Evolutionary conservation across 768 basidiomycete species (phyloP).

Genomic region (Candolleomyces aberdarensis): DNA sequence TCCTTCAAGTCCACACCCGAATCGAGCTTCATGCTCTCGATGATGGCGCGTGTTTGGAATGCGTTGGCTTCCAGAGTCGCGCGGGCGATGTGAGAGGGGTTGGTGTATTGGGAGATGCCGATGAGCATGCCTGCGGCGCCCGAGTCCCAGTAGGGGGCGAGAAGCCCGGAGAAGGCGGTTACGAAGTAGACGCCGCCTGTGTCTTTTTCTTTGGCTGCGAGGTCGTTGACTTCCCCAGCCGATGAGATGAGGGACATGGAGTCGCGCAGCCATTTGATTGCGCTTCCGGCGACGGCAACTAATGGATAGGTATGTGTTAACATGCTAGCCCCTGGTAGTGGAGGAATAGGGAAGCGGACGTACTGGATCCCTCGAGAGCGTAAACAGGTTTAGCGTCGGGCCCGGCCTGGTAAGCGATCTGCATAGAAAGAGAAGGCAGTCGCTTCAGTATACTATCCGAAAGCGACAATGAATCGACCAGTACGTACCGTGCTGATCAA

Average conservation of each 20-base stretch:
- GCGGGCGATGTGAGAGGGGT: slow-evolving; percentile 87
- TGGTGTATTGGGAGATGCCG: slow-evolving; percentile 84
- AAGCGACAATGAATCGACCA: too few relatives aligned
- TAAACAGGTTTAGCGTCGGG: slow-evolving; percentile 77
- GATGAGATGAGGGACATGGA: slow-evolving; percentile 79
- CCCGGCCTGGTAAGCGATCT: slow-evolving; percentile 92
- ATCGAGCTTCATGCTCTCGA: slow-evolving; percentile 94
- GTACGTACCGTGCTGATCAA: slow-evolving; percentile 77
- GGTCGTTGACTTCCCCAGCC: slow-evolving; percentile 79
- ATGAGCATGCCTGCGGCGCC: slow-evolving; percentile 85
- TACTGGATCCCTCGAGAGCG: slow-evolving; percentile 92
- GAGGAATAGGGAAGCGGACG: slow-evolving; percentile 25
- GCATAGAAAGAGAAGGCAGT: slow-evolving; percentile 2
- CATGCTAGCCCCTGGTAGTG: neutral
- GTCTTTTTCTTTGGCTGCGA: slow-evolving; percentile 72
- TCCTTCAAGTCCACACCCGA: slow-evolving; percentile 75
- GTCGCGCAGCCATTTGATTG: slow-evolving; percentile 96
- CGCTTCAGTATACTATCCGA: too few relatives aligned
- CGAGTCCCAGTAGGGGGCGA: slow-evolving; percentile 98
- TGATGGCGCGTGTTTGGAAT: slow-evolving; percentile 92
- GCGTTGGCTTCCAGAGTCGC: slow-evolving; percentile 96
- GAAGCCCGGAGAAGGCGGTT: slow-evolving; percentile 91
- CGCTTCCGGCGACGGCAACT: slow-evolving; percentile 95
- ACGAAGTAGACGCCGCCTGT: slow-evolving; percentile 95
- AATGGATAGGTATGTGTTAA: neutral